These are phyloP conservation scores for Cutaneotrichosporon cyanovorans DNA, from an alignment of 1,284 basidiomycete genomes.

Conservation along the genomic window DNA sequence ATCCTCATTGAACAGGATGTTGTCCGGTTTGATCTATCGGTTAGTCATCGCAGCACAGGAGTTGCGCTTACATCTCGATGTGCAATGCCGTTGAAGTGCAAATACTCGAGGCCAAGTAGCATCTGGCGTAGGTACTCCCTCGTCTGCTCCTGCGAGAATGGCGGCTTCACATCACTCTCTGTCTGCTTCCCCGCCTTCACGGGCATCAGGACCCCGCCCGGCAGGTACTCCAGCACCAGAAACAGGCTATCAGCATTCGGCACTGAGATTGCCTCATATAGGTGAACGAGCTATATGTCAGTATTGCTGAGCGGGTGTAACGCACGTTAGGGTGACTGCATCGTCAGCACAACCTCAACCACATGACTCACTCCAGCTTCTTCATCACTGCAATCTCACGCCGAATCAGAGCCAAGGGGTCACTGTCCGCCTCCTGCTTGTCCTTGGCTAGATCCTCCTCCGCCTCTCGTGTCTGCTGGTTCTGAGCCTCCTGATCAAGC, in stretches of 20 bases:
- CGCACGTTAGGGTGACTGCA: conserved; percentile 44
- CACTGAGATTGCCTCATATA: conserved; percentile 54
- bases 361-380: conserved; percentile 44
- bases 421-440: conserved; percentile 14
- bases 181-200: conserved; percentile 37
- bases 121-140: conserved; percentile 52
- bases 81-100: conserved; percentile 52
- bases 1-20: conserved; percentile 50
- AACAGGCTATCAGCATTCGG: conserved; percentile 50
- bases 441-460: conserved; percentile 3
- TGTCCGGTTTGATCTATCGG: conserved; percentile 50
- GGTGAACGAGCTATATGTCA: conserved; percentile 47
- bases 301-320: neutral
- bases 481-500: too few species aligned
- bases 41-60: neutral
- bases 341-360: neutral
- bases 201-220: conserved; percentile 51
- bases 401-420: conserved; percentile 43
- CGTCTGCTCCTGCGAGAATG: conserved; percentile 26
- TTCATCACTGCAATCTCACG: conserved; percentile 48
- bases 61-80: conserved; percentile 46
- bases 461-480: neutral
- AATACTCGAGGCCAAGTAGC: conserved; percentile 50
- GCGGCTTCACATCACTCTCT: conserved; percentile 36
- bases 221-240: conserved; percentile 50